phyloP scores from a whole-genome alignment of 768 basidiomycete genomes.

The Tulasnella sp. region DNA sequence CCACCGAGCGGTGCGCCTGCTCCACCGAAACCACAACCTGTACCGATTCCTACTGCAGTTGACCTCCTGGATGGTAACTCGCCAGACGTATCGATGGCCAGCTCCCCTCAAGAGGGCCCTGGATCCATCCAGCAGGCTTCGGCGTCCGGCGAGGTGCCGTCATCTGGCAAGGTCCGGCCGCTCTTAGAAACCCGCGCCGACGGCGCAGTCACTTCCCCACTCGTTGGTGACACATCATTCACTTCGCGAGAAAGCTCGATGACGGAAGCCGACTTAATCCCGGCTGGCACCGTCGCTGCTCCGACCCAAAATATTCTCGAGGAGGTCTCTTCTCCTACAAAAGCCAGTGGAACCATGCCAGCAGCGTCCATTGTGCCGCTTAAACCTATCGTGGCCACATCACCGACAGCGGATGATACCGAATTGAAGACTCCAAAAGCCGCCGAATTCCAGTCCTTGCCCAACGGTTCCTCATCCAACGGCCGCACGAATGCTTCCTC shows the following conservation, averaged over 20 bases:
- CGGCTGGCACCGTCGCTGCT: not conserved
- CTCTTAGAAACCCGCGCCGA: not conserved
- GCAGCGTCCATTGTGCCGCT: not conserved
- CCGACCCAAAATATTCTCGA: not conserved
- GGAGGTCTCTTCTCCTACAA: not conserved
- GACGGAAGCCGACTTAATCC: not conserved
- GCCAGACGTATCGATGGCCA: not conserved
- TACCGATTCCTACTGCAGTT: slow-evolving; percentile 16
- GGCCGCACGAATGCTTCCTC: not conserved
- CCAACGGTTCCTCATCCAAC: not conserved
- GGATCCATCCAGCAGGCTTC: not conserved
- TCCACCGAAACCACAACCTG: slow-evolving; percentile 13
- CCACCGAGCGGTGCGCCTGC: not conserved
- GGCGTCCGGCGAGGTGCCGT: not conserved
- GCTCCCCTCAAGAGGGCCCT: not conserved
- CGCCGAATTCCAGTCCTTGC: not conserved
- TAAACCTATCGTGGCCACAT: not conserved
- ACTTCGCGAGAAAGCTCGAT: not conserved
- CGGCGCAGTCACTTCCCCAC: not conserved
- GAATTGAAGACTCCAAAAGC: not conserved
- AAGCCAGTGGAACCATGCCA: not conserved
- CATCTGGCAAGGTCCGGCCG: not conserved
- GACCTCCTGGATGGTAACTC: slow-evolving; percentile 12
- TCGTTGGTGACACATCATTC: slow-evolving; percentile 17
- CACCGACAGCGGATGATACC: not conserved